Conservation (phyloP, 2,329 filamentous ascomycete species). For the Trichoderma atroviride region DNA sequence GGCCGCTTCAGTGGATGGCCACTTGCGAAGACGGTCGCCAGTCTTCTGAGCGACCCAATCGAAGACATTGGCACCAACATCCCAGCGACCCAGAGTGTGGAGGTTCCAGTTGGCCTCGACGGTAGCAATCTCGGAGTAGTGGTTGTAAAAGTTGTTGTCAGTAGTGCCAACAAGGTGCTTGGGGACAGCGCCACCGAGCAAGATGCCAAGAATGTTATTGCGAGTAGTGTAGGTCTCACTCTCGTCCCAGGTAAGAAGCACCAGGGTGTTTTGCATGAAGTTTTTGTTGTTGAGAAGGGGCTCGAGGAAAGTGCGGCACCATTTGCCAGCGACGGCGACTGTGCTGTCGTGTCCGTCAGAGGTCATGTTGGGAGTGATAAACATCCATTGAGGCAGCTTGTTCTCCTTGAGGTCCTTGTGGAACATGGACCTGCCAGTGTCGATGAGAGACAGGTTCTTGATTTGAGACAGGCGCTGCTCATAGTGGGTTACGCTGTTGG, state of each 20-base stretch:
- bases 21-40: constrained; percentile 53
- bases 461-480: constrained; percentile 65
- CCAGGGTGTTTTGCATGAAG: constrained; percentile 75
- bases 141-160: constrained; percentile 71
- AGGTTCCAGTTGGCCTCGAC: constrained; percentile 71
- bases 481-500: constrained; percentile 63
- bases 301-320: constrained; percentile 68
- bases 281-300: constrained; percentile 69
- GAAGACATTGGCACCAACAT: constrained; percentile 73
- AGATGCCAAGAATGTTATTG: constrained; percentile 71
- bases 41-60: constrained; percentile 62
- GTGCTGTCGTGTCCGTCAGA: constrained; percentile 75
- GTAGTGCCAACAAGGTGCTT: constrained; percentile 64
- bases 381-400: constrained; percentile 71
- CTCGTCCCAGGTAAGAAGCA: constrained; percentile 80
- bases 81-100: constrained; percentile 69
- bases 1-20: constrained; percentile 40
- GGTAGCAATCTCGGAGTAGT: constrained; percentile 70
- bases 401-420: constrained; percentile 64
- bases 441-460: constrained; percentile 65
- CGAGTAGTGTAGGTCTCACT: constrained; percentile 67
- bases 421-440: constrained; percentile 57
- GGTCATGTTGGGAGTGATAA: constrained; percentile 75
- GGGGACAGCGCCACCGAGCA: constrained; percentile 76
- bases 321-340: constrained; percentile 68